phyloP scores from a whole-genome alignment of 148 eudicot species.

The Salicornia ramosissima region DNA sequence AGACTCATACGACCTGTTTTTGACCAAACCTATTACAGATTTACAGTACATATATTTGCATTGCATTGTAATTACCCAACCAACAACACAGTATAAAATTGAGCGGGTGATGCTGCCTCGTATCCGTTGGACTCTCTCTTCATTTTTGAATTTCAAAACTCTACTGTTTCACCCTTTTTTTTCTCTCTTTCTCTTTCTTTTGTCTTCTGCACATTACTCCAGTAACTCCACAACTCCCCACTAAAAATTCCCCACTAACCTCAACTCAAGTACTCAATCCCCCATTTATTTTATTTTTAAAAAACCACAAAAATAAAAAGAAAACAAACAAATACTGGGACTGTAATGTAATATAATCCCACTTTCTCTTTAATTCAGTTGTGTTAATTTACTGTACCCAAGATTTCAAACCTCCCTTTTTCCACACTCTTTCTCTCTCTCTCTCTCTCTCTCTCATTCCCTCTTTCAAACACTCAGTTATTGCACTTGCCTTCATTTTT shows the following conservation, averaged over 20 bases:
- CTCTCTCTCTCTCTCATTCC: slow-evolving; percentile 6
- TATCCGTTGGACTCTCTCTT: slow-evolving; percentile 14
- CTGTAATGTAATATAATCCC: no score
- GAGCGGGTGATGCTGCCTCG: no score
- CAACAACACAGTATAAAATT: no score
- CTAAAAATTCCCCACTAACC: slow-evolving; percentile 13
- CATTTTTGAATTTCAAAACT: slow-evolving; percentile 32
- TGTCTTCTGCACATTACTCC: slow-evolving; percentile 17
- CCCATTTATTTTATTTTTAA: neutral
- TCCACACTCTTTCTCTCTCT: slow-evolving; percentile 2
- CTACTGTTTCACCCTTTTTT: neutral
- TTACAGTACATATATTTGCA: no score
- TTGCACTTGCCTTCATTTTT: no score
- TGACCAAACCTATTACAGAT: no score
- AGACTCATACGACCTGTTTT: no score
- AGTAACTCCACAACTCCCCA: slow-evolving; percentile 21
- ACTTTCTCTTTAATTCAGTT: no score
- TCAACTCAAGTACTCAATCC: neutral
- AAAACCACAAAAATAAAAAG: no score
- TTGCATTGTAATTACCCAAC: no score
- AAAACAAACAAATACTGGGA: no score
- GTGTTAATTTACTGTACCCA: neutral
- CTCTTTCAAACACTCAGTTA: neutral
- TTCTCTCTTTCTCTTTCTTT: neutral
- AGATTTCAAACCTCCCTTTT: slow-evolving; percentile 8